Evolutionary conservation across 768 basidiomycete genomes (phyloP), one percentile per base, ranked within the genome.

Genomic region (Leccinum pellstonianum): DNA sequence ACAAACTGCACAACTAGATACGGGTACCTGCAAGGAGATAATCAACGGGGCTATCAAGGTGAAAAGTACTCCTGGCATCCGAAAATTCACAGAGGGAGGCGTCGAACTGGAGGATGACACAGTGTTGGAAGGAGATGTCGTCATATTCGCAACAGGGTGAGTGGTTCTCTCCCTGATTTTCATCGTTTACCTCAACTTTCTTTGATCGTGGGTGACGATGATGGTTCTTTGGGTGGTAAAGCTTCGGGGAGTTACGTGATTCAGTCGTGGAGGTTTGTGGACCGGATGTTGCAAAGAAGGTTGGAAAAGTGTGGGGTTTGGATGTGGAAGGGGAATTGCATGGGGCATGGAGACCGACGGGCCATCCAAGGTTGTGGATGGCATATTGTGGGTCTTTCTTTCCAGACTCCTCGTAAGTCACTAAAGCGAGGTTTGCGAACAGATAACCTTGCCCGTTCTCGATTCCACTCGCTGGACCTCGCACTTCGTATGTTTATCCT

Each of bases 221-320:
- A 41, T 55, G 49, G 27, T 14, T 29, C 23, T 12, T 21, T 23
- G 51, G 17, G 46, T 7, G 37, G 3, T 51, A 11, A 64, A 86
- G 83, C 1, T 79, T 80, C 58, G 81, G 80, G 8, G 78, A 83
- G 63, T 64, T 79, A 5, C 73, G 71, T 19, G 69, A 71, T 15
- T 72, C 77, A 5, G 66, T 84, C 31, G 69, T 69, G 55, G 66
- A 73, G 19, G 70, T 87, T 5, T 80, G 82, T 55, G 85, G 82
- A 0, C 71, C 79, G 3, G 77, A 80, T 21, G 68, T 83, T 9
- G 77, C 73, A 1, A 62, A 75, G 41, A 75, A 77, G 67, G 74
- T 86, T 59, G 77, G 80, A 56, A 76, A 79, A n/a, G 70, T 88
- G 14, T 85, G 87, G 89, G 83, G 88, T 38, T 64, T 90, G 57